Conservation (phyloP, 345 rosid genomes). For the Lenwebbia sp. region DNA sequence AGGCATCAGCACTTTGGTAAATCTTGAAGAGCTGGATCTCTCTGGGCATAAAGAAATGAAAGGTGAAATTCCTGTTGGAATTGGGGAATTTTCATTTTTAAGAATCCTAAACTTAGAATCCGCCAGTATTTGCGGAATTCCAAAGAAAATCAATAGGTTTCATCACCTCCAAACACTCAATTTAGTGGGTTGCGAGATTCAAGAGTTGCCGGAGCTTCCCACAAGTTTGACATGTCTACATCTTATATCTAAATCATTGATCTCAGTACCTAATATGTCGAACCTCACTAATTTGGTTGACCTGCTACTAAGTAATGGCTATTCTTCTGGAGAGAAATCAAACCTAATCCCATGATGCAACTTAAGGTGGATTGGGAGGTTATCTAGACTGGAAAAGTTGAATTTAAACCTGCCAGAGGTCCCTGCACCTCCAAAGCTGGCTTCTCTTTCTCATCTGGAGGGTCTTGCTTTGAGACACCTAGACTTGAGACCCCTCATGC, state of each 20-base stretch:
- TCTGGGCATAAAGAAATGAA: not conserved
- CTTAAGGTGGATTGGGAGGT: not conserved
- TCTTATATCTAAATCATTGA: too few relatives aligned
- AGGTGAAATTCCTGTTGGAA: not conserved
- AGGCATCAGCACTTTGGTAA: not conserved
- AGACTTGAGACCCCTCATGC: not conserved
- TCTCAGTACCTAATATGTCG: too few relatives aligned
- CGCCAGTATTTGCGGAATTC: not conserved
- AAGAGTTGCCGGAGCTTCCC: not conserved
- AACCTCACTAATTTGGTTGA: too few relatives aligned
- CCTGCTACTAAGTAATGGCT: too few relatives aligned
- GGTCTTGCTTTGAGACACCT: not conserved
- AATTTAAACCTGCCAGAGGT: accelerated
- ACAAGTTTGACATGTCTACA: not conserved
- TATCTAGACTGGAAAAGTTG: too few relatives aligned
- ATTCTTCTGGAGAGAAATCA: accelerated
- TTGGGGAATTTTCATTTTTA: not conserved
- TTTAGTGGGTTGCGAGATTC: not conserved
- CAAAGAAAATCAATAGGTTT: not conserved
- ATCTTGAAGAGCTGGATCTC: not conserved
- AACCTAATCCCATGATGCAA: not conserved
- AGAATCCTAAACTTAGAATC: not conserved
- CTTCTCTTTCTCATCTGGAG: not conserved
- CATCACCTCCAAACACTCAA: not conserved
- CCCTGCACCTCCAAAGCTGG: not conserved